These are phyloP conservation scores for Rhizophagus prolifer DNA, from an alignment of 192 early-diverging fungal genomes.

Conservation along the genomic window DNA sequence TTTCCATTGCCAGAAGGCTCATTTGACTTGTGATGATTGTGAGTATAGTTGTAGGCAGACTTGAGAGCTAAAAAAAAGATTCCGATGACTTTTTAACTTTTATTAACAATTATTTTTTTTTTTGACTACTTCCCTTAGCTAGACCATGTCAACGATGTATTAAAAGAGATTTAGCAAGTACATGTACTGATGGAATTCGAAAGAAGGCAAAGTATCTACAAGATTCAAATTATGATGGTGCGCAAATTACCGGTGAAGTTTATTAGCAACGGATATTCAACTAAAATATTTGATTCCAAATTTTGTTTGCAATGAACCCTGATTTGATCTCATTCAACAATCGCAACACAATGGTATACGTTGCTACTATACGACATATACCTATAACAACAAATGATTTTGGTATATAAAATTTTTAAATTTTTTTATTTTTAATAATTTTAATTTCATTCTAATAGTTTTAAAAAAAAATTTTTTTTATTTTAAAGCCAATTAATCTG, in stretches of 20 bases:
- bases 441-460: not conserved
- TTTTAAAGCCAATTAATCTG: not conserved
- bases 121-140: conserved; percentile 33
- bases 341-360: not conserved
- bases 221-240: conserved; percentile 52
- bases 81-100: not conserved
- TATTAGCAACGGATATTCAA: conserved; percentile 7
- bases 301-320: conserved; percentile 6
- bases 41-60: conserved; percentile 28
- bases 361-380: too few species aligned
- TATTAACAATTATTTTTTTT: not conserved
- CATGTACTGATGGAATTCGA: conserved; percentile 80
- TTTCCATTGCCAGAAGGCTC: conserved; percentile 73
- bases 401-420: not conserved
- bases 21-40: conserved; percentile 74
- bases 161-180: conserved; percentile 70
- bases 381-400: not conserved
- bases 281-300: not conserved
- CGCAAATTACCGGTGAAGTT: not conserved
- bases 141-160: conserved; percentile 89
- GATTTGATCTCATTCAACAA: not conserved
- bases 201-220: conserved; percentile 93
- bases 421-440: not conserved
- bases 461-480: not conserved
- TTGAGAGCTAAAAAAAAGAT: too few species aligned